Evolutionary conservation across 108 stramenopile genomes (phyloP).

Genomic region (Pseudonitzschia pungens): DNA sequence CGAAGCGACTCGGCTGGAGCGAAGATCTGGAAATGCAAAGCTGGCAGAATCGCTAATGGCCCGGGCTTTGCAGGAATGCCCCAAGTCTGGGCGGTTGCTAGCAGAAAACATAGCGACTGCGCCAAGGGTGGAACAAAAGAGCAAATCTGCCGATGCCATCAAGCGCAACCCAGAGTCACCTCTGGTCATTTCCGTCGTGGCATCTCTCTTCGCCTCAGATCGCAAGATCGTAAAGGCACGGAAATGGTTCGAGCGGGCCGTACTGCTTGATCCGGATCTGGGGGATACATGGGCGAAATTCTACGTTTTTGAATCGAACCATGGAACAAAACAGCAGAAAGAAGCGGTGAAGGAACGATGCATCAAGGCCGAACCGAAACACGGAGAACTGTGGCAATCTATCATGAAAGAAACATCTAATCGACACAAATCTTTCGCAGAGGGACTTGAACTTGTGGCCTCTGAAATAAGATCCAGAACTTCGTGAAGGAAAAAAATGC

Average conservation of each 20-base stretch:
- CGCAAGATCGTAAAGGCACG: conserved; percentile 88
- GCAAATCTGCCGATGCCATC: conserved; percentile 89
- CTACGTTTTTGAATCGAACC: conserved; percentile 84
- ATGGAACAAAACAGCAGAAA: conserved; percentile 66
- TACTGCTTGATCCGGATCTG: conserved; percentile 78
- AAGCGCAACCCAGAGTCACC: conserved; percentile 92
- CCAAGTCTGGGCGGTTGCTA: conserved; percentile 85
- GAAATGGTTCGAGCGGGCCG: conserved; percentile 96
- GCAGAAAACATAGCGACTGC: conserved; percentile 86
- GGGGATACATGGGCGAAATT: conserved; percentile 95
- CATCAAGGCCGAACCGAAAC: conserved; percentile 84
- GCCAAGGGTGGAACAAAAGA: conserved; percentile 87
- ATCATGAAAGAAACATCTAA: conserved; percentile 81
- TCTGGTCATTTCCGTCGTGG: conserved; percentile 88
- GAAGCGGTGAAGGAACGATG: conserved; percentile 71
- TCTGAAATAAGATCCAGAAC: conserved; percentile 25
- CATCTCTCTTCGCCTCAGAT: conserved; percentile 89
- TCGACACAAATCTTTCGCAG: conserved; percentile 44
- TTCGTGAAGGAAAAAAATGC: neutral
- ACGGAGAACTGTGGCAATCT: conserved; percentile 90
- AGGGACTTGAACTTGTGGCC: conserved; percentile 61
- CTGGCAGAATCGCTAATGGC: conserved; percentile 91
- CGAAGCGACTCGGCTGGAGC: conserved; percentile 92
- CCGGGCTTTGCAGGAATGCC: conserved; percentile 94
- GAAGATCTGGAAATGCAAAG: conserved; percentile 78